These are phyloP conservation scores for Strigomonas galati DNA, from an alignment of 208 protist genomes.

Conservation along the genomic window DNA sequence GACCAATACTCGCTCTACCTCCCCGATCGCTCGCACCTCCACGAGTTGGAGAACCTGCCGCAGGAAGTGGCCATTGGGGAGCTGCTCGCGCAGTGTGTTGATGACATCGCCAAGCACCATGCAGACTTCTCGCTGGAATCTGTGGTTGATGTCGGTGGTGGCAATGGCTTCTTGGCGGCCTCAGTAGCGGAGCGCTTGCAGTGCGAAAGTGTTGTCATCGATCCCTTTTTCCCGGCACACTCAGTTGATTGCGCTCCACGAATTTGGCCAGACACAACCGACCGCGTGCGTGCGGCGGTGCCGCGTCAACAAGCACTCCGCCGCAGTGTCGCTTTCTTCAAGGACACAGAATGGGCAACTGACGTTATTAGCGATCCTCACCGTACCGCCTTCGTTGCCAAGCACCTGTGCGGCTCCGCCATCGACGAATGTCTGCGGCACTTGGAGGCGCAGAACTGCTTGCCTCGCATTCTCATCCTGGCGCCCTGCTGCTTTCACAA, in stretches of 20 bases:
- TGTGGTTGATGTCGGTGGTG: constrained; percentile 78
- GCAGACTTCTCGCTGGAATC: constrained; percentile 12
- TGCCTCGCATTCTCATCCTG: constrained; percentile 64
- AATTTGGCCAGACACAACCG: constrained; percentile 45
- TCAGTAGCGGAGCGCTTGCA: constrained; percentile 53
- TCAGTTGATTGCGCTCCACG: constrained; percentile 67
- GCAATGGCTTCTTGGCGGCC: constrained; percentile 78
- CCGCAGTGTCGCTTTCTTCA: constrained; percentile 40
- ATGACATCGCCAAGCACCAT: neutral
- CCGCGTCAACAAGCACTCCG: constrained; percentile 27
- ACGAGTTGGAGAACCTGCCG: constrained; percentile 66
- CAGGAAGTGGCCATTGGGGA: constrained; percentile 68
- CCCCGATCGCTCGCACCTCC: constrained; percentile 48
- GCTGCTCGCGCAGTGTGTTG: constrained; percentile 19
- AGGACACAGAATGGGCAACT: constrained; percentile 43
- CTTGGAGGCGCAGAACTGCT: constrained; percentile 38
- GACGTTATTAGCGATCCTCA: constrained; percentile 31
- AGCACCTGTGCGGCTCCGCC: constrained; percentile 80
- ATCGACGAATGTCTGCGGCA: constrained; percentile 67
- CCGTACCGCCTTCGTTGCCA: constrained; percentile 56
- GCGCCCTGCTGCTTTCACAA: constrained; percentile 81
- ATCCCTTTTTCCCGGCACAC: constrained; percentile 65
- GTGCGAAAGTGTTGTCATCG: constrained; percentile 66
- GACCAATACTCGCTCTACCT: constrained; percentile 44
- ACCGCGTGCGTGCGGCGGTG: constrained; percentile 32